These are phyloP conservation scores for Beauveria brongniartii DNA, from an alignment of 2,329 filamentous ascomycete species.

Conservation along the genomic window DNA sequence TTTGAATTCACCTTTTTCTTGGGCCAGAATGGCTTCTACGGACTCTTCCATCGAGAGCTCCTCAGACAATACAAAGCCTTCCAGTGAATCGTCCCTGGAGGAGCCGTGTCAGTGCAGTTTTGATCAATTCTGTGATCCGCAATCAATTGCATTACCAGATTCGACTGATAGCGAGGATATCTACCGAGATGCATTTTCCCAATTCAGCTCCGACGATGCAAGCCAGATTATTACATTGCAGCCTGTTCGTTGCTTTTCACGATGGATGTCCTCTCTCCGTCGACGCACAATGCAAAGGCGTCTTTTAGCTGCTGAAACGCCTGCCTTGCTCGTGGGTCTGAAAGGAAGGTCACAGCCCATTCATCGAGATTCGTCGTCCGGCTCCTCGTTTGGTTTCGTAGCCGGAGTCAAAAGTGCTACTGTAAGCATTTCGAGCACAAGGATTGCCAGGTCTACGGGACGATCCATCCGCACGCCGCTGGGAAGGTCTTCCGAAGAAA, in stretches of 20 bases:
- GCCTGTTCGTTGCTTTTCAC: conserved; percentile 20
- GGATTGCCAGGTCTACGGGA: conserved; percentile 1
- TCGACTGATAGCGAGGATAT: conserved; percentile 1
- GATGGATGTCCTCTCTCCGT: conserved; percentile 65
- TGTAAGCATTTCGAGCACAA: conserved; percentile 60
- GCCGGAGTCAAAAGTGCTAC: conserved; percentile 75
- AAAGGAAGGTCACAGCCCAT: neutral
- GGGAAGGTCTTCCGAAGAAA: conserved; percentile 52
- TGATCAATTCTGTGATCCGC: neutral
- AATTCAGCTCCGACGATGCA: neutral
- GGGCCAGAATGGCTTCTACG: conserved; percentile 8
- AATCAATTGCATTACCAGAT: conserved; percentile 1
- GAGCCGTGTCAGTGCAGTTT: conserved; percentile 3
- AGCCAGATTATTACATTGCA: conserved; percentile 1
- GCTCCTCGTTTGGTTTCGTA: conserved; percentile 71
- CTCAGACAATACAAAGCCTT: neutral
- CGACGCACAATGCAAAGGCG: conserved; percentile 41
- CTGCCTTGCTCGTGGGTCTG: neutral
- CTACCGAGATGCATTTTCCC: conserved; percentile 2
- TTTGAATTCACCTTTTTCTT: conserved; percentile 9
- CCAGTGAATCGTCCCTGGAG: conserved; percentile 1
- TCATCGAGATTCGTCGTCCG: conserved; percentile 56
- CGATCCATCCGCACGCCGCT: conserved; percentile 6
- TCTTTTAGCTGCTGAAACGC: conserved; percentile 7
- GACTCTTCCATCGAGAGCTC: neutral